These are phyloP conservation scores for Aspergillus carbonarius DNA, from an alignment of 2,329 filamentous ascomycete genomes.

Conservation along the genomic window DNA sequence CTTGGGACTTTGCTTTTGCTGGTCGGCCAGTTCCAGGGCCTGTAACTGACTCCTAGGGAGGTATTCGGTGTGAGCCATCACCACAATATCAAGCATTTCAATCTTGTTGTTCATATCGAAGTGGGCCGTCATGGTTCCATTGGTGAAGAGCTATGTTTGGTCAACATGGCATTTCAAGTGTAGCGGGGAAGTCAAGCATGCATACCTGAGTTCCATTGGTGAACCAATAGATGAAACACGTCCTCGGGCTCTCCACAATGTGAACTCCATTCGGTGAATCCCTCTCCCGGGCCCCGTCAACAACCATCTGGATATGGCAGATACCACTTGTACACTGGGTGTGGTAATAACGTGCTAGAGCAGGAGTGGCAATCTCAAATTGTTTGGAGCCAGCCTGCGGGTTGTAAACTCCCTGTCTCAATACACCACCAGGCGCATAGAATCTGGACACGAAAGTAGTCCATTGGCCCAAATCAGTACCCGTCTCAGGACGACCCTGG, in stretches of 20 bases:
- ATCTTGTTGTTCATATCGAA: constrained; percentile 80
- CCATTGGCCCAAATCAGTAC: constrained; percentile 72
- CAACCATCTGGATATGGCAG: constrained; percentile 77
- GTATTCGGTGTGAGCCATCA: constrained; percentile 76
- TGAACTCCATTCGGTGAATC: constrained; percentile 63
- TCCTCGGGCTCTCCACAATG: constrained; percentile 72
- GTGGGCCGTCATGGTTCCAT: constrained; percentile 73
- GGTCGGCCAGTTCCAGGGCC: constrained; percentile 51
- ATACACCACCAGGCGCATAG: constrained; percentile 74
- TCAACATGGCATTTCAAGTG: background rate
- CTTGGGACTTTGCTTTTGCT: constrained; percentile 59
- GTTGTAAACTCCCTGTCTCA: constrained; percentile 67
- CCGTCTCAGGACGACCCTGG: constrained; percentile 59
- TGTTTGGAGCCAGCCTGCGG: constrained; percentile 66
- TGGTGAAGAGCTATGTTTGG: constrained; percentile 64
- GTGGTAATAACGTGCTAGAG: constrained; percentile 83
- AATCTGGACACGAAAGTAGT: constrained; percentile 74
- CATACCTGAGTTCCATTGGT: constrained; percentile 77
- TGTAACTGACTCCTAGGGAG: constrained; percentile 65
- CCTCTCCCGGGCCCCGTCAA: constrained; percentile 66
- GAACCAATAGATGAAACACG: constrained; percentile 87
- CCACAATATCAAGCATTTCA: constrained; percentile 79
- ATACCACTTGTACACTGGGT: constrained; percentile 87
- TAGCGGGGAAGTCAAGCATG: background rate
- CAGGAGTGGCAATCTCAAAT: constrained; percentile 81